Base-by-base conservation (phyloP, 805 yeast genomes). In the Ogataea dorogensis region DNA sequence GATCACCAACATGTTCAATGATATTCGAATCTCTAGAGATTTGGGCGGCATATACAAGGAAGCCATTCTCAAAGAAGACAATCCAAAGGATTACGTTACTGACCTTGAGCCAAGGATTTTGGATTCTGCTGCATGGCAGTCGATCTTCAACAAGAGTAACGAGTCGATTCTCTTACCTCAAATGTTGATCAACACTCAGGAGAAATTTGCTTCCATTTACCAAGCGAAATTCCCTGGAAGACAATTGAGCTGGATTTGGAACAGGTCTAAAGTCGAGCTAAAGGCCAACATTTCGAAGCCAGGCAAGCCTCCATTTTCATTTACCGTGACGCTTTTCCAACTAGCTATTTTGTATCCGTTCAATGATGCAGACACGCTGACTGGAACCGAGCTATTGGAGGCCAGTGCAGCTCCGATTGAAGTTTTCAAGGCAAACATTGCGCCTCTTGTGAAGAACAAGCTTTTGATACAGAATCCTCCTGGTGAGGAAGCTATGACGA, bases 211-310 rank as follows among this genome's bases (percentile, higher is more conserved):
- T 38, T 70, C 73, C 25, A 70, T 84, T 42, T 94, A 91, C 60
- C 70, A 75, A 27, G 66, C 70, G 22, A 81, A 83, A 52, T 97
- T 91, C 61, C 76, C 70, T 44, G 97, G 97, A 9, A 75, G 98
- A 61, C 79, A 86, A 46, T 73, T 93, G 51, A 84, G 86, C 55
- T 93, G 99, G 99, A 73, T 91, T 42, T 93, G 97, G 97, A 83
- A 87, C 51, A 78, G 86, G 56, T 86, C 95, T 30, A 83, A 91
- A 59, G 93, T 94, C 42, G 99, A 93, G 59, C 64, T 93, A 39
- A 85, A 81, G 61, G 95, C 95, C 8, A 84, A 86, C 56, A 72
- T 88, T 44, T 75, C 91, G 5, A 81, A 81, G 49, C 80, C 83
- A 23, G 89, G 89, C 5, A 81, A 79, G 55, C 83, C 89, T 4